phyloP scores from a whole-genome alignment of 2,329 filamentous ascomycete species.

The Trichophyton equinum region DNA sequence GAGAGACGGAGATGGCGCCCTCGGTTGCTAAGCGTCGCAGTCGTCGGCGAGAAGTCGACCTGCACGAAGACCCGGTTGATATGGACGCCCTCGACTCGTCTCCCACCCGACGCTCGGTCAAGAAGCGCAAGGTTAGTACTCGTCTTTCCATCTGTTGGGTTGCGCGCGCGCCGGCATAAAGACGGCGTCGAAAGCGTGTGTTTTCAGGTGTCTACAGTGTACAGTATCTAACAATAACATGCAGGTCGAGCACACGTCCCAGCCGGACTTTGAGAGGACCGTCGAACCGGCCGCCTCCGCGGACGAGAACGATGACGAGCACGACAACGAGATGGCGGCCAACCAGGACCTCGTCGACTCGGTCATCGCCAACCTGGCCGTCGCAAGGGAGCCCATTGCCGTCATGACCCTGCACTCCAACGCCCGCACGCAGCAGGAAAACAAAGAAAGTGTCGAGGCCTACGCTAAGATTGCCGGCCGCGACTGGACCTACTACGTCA shows the following conservation, averaged over 20 bases:
- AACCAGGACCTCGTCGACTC: constrained; percentile 36
- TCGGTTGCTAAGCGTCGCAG: constrained; percentile 32
- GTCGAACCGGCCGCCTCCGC: constrained; percentile 24
- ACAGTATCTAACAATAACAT: not conserved
- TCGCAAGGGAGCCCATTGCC: constrained; percentile 33
- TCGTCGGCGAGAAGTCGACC: constrained; percentile 34
- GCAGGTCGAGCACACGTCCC: constrained; percentile 24
- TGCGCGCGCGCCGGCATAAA: not conserved
- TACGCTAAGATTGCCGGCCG: constrained; percentile 41
- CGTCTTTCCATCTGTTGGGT: no score
- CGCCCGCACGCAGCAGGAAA: constrained; percentile 28
- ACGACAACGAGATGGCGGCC: constrained; percentile 30
- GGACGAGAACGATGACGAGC: constrained; percentile 32
- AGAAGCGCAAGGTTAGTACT: constrained; percentile 37
- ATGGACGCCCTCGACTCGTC: constrained; percentile 37
- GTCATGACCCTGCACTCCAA: constrained; percentile 36
- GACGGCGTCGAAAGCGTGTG: no score
- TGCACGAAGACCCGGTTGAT: constrained; percentile 32
- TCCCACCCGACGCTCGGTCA: constrained; percentile 34
- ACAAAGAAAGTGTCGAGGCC: constrained; percentile 36
- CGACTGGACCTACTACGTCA: constrained; percentile 42
- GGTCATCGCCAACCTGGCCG: constrained; percentile 36
- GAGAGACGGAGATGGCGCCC: constrained; percentile 25
- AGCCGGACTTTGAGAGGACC: constrained; percentile 22
- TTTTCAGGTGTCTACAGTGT: not conserved